Percentiles rank a stretch among this genome's conserved stretches.
phyloP scores from a whole-genome alignment of 2,329 filamentous ascomycete species.

The Cordyceps cicadae region DNA sequence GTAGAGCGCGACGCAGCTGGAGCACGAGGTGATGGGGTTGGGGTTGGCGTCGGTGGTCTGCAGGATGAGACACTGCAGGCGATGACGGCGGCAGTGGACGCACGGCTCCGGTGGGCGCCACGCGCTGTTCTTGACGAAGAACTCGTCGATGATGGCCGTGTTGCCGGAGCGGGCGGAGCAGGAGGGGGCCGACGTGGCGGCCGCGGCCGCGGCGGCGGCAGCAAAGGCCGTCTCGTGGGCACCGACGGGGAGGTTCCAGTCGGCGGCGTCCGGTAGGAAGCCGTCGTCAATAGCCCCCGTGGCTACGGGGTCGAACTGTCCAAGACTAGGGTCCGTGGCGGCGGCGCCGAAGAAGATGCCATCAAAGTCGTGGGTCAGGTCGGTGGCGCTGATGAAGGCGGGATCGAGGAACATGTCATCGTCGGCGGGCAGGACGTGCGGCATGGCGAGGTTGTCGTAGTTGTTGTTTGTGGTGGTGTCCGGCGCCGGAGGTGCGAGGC shows the following conservation, averaged over 20 bases:
- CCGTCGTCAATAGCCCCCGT: no score
- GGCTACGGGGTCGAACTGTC: neutral
- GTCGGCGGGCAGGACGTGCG: neutral
- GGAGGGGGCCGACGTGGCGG: neutral
- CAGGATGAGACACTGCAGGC: slow-evolving; percentile 40
- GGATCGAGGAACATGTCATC: slow-evolving; percentile 1
- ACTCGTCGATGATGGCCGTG: slow-evolving; percentile 26
- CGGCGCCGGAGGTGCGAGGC: neutral
- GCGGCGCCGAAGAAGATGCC: neutral
- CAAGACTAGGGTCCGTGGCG: neutral
- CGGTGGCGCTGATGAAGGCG: neutral
- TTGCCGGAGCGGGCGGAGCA: neutral
- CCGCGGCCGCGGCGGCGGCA: no score
- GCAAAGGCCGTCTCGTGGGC: neutral
- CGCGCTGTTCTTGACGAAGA: slow-evolving; percentile 33
- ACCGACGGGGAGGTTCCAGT: neutral
- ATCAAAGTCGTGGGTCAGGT: slow-evolving; percentile 1
- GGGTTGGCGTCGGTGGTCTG: slow-evolving; percentile 39
- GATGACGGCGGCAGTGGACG: slow-evolving; percentile 33
- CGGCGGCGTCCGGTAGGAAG: slow-evolving; percentile 1
- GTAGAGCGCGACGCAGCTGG: slow-evolving; percentile 42
- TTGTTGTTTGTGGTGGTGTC: neutral
- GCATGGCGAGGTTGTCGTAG: neutral
- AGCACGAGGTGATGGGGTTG: slow-evolving; percentile 39
- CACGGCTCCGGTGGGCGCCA: slow-evolving; percentile 35